These are phyloP conservation scores for Orbilia ellipsospora DNA, from an alignment of 2,329 filamentous ascomycete genomes.

Conservation along the genomic window DNA sequence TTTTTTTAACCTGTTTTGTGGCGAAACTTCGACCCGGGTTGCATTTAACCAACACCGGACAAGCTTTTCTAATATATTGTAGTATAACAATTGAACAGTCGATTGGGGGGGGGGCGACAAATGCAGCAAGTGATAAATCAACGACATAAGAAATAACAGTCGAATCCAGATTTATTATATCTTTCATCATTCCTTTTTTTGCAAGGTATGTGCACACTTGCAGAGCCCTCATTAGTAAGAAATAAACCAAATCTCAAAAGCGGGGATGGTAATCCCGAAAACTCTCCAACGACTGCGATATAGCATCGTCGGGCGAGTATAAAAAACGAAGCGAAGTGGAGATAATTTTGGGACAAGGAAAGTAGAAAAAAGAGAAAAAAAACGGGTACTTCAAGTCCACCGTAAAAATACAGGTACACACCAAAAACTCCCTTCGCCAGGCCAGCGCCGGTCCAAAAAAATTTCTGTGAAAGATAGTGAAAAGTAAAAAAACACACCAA, in stretches of 20 bases:
- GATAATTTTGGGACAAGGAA: neutral
- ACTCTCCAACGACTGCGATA: too few species aligned
- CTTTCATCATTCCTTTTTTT: neutral
- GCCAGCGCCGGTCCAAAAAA: slow-evolving; percentile 21
- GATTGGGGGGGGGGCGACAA: neutral
- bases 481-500: slow-evolving; percentile 29
- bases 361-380: slow-evolving; percentile 15
- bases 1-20: slow-evolving; percentile 27
- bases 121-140: neutral
- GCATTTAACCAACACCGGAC: slow-evolving; percentile 12
- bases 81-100: neutral
- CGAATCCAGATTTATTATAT: neutral
- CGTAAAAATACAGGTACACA: slow-evolving; percentile 33
- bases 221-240: slow-evolving; percentile 3
- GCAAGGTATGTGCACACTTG: neutral
- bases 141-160: slow-evolving; percentile 25
- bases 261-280: too few species aligned
- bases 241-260: neutral
- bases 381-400: slow-evolving; percentile 6
- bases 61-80: slow-evolving; percentile 22
- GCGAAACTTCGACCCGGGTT: slow-evolving; percentile 47
- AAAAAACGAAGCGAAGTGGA: slow-evolving; percentile 12
- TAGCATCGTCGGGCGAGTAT: too few species aligned
- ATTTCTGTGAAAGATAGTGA: slow-evolving; percentile 12
- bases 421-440: slow-evolving; percentile 40